These are phyloP conservation scores for Eimeria sp. DNA, from an alignment of 169 alveolate species.

Conservation along the genomic window DNA sequence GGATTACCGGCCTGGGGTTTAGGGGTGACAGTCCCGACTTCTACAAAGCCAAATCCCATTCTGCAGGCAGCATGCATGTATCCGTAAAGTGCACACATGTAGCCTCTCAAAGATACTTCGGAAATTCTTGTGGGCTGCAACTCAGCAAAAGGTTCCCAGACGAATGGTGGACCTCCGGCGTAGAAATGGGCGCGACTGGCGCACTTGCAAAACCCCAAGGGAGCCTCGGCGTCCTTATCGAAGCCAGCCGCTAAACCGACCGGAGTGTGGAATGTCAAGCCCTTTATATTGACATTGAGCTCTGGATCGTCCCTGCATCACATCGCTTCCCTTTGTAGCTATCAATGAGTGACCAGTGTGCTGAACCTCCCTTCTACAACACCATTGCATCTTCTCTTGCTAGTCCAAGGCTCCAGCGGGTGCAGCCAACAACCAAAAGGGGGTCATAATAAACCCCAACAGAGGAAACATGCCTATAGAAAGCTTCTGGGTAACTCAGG, in stretches of 20 bases:
- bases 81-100: neutral
- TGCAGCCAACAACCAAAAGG: neutral
- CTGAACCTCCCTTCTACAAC: neutral
- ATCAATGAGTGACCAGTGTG: neutral
- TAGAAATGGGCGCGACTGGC: neutral
- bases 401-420: neutral
- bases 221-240: slow-evolving; percentile 92
- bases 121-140: neutral
- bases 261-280: slow-evolving; percentile 82
- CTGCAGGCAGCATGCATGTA: slow-evolving; percentile 79
- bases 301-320: slow-evolving; percentile 71
- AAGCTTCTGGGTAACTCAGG: neutral
- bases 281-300: slow-evolving; percentile 72
- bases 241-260: slow-evolving; percentile 95
- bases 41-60: slow-evolving; percentile 93
- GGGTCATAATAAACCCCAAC: neutral
- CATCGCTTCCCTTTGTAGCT: neutral
- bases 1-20: slow-evolving; percentile 92
- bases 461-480: neutral
- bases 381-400: neutral
- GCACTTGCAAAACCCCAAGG: slow-evolving; percentile 84
- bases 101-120: neutral
- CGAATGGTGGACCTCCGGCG: neutral
- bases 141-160: neutral
- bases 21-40: slow-evolving; percentile 93